These are phyloP conservation scores for Talaromyces sp. DNA, from an alignment of 2,329 filamentous ascomycete species.

Conservation along the genomic window DNA sequence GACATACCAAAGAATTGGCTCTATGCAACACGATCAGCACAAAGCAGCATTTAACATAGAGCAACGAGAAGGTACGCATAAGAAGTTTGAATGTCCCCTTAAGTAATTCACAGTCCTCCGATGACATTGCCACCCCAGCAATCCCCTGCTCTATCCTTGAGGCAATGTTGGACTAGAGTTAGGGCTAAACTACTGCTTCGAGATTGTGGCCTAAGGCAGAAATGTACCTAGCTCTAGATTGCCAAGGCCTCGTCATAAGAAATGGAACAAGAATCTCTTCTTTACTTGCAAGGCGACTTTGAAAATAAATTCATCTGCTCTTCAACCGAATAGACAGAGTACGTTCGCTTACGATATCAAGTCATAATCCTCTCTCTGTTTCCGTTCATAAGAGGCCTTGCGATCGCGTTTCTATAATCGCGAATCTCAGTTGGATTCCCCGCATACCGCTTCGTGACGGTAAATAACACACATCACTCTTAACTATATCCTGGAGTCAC, in stretches of 20 bases:
- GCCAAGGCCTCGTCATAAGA: background rate
- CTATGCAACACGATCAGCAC: constrained; percentile 19
- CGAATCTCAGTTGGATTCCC: background rate
- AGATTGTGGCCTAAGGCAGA: background rate
- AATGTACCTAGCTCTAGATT: background rate
- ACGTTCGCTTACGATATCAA: background rate
- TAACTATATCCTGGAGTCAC: too few relatives aligned
- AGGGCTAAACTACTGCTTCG: background rate
- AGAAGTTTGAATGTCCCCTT: constrained; percentile 41
- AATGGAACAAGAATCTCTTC: background rate
- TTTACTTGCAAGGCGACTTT: too few relatives aligned
- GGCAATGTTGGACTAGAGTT: background rate
- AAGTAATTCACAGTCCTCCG: constrained; percentile 48
- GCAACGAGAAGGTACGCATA: constrained; percentile 26
- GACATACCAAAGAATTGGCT: constrained; percentile 41
- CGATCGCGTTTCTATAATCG: background rate
- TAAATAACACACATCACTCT: background rate
- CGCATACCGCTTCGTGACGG: constrained; percentile 3
- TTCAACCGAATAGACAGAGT: background rate
- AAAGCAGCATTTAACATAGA: background rate
- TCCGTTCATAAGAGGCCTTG: background rate
- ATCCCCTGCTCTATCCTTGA: constrained; percentile 41
- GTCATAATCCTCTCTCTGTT: background rate
- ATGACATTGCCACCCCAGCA: constrained; percentile 47
- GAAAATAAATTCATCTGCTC: background rate